Evolutionary conservation across 176 grass and related monocot species (phyloP).

Genomic region (Triticum timopheevii): DNA sequence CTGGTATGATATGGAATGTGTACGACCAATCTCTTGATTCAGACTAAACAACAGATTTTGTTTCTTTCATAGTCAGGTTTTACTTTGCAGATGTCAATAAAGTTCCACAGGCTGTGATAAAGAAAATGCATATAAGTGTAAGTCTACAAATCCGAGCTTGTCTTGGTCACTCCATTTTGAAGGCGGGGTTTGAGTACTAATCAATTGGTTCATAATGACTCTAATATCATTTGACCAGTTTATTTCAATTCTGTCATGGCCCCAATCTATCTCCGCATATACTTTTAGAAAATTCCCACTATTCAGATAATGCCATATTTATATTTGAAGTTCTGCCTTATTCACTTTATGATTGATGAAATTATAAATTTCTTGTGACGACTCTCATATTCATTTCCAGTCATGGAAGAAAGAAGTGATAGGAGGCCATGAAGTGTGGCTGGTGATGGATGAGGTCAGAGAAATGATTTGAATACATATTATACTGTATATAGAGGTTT

Average conservation of each 20-base stretch:
- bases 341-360: background rate
- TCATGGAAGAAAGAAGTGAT: constrained; percentile 79
- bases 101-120: constrained; percentile 69
- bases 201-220: no score
- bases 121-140: constrained; percentile 82
- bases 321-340: background rate
- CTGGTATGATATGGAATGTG: background rate
- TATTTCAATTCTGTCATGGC: background rate
- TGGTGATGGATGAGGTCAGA: constrained; percentile 90
- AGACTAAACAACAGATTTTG: background rate
- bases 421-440: constrained; percentile 87
- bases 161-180: no score
- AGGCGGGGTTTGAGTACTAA: no score
- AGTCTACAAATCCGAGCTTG: constrained; percentile 13
- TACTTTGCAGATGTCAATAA: constrained; percentile 88
- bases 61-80: constrained; percentile 60
- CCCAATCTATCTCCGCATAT: background rate
- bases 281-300: constrained; percentile 92
- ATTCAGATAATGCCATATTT: constrained; percentile 64
- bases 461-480: constrained; percentile 62
- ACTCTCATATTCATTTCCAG: constrained; percentile 29
- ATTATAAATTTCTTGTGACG: background rate
- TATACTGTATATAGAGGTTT: constrained; percentile 25
- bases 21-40: background rate
- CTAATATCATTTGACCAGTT: background rate